A percentile compares a stretch with the other conserved stretches of the same genome.
These are phyloP conservation scores for Pythium sp. DNA, from an alignment of 352 stramenopile genomes.

Conservation along the genomic window DNA sequence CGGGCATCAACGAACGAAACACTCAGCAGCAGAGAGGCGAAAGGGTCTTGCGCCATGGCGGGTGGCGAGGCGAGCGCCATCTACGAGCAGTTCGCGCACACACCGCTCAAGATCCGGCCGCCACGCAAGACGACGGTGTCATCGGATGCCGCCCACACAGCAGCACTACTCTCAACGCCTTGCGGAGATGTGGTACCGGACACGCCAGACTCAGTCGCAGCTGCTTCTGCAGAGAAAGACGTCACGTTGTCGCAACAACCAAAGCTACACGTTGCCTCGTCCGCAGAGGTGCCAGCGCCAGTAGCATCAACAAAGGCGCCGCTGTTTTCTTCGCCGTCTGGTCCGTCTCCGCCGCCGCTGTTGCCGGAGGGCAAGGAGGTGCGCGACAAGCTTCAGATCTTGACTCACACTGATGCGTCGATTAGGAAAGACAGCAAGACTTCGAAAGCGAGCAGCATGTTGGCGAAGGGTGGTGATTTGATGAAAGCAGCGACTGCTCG, in stretches of 20 bases:
- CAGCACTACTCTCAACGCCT: not conserved
- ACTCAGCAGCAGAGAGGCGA: not conserved
- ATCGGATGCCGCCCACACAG: not conserved
- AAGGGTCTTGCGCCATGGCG: constrained; percentile 19
- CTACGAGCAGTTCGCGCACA: constrained; percentile 44
- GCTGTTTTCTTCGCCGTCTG: constrained; percentile 12
- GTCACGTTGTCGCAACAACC: not conserved
- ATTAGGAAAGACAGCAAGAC: not conserved
- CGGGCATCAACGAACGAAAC: not conserved
- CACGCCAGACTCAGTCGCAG: constrained; percentile 1
- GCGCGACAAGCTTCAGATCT: constrained; percentile 24
- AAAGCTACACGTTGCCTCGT: constrained; percentile 4
- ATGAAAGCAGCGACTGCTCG: not conserved
- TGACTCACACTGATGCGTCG: not conserved
- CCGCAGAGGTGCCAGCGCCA: not conserved
- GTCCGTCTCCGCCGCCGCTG: constrained; percentile 13
- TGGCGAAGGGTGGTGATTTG: not conserved
- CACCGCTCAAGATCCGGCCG: constrained; percentile 43
- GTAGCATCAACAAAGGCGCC: not conserved
- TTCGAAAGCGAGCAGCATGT: not conserved
- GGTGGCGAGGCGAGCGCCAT: constrained; percentile 29
- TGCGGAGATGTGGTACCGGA: not conserved
- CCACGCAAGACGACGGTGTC: not conserved
- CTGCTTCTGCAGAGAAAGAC: constrained; percentile 1
- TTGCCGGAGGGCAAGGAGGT: constrained; percentile 26